These are phyloP conservation scores for Akanthomyces dipterigenus DNA, from an alignment of 2,329 filamentous ascomycete genomes.

Conservation along the genomic window DNA sequence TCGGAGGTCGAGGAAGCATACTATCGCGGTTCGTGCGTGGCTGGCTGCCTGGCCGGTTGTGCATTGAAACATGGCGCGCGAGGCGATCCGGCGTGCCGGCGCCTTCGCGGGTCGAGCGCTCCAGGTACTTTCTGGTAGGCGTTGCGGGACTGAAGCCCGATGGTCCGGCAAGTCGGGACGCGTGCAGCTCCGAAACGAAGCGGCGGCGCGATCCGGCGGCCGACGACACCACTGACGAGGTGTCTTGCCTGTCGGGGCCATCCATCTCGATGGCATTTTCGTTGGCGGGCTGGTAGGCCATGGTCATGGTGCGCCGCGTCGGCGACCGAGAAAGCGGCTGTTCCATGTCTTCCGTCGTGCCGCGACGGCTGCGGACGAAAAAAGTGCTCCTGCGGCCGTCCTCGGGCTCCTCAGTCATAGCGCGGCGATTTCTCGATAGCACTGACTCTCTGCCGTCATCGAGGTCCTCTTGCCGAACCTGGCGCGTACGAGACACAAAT, in stretches of 20 bases:
- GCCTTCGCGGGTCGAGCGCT: slow-evolving; percentile 11
- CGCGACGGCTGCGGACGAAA: slow-evolving; percentile 39
- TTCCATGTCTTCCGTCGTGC: slow-evolving; percentile 41
- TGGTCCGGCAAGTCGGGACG: slow-evolving; percentile 38
- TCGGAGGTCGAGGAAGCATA: slow-evolving; percentile 43
- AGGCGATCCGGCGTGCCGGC: slow-evolving; percentile 23
- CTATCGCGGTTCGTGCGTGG: slow-evolving; percentile 34
- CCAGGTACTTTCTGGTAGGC: slow-evolving; percentile 7
- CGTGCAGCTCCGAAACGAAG: slow-evolving; percentile 39
- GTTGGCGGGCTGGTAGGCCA: slow-evolving; percentile 23
- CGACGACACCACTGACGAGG: slow-evolving; percentile 33
- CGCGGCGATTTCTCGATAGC: slow-evolving; percentile 34
- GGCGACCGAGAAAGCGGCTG: slow-evolving; percentile 47
- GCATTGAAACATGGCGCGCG: slow-evolving; percentile 24
- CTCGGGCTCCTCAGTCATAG: slow-evolving; percentile 42
- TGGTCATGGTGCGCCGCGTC: slow-evolving; percentile 53
- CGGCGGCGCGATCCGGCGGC: slow-evolving; percentile 45
- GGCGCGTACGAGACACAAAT: slow-evolving; percentile 35
- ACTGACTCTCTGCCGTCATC: slow-evolving; percentile 34
- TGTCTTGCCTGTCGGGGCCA: slow-evolving; percentile 23
- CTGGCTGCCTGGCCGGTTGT: slow-evolving; percentile 35
- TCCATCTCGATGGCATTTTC: slow-evolving; percentile 26
- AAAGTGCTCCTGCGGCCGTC: slow-evolving; percentile 38
- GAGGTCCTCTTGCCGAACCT: slow-evolving; percentile 39
- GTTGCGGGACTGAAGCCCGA: neutral